Evolutionary conservation across 164 flowering plant species (phyloP).

Genomic region (Berberis thunbergii): DNA sequence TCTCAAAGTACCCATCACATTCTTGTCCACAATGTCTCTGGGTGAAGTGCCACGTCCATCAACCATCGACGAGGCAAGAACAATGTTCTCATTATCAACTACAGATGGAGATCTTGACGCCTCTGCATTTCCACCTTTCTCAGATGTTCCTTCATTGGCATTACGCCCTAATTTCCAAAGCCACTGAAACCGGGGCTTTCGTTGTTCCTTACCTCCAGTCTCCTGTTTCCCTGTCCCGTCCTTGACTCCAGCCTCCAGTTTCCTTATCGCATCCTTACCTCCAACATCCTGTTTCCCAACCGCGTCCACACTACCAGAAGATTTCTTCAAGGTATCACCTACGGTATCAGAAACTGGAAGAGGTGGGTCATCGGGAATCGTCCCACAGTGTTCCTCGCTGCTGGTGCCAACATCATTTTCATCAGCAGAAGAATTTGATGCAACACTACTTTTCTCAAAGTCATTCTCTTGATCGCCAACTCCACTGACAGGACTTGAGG

Average conservation of each 20-base stretch:
- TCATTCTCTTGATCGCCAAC: no score
- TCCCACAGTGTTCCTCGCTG: constrained; percentile 13
- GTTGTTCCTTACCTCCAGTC: constrained; percentile 30
- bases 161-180: constrained; percentile 73
- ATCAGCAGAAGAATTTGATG: no score
- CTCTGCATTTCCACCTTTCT: constrained; percentile 23
- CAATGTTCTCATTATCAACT: constrained; percentile 9
- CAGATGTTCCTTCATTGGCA: constrained; percentile 42
- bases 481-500: no score
- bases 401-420: no score
- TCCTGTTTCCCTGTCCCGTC: constrained; percentile 22
- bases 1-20: constrained; percentile 49
- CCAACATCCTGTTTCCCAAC: constrained; percentile 16
- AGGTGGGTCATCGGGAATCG: constrained; percentile 20
- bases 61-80: constrained; percentile 11
- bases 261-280: constrained; percentile 26
- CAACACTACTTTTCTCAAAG: no score
- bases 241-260: not conserved
- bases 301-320: constrained; percentile 17
- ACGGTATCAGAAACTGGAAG: constrained; percentile 33
- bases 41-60: constrained; percentile 1
- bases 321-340: constrained; percentile 13
- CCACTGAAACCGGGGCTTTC: constrained; percentile 70
- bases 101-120: constrained; percentile 10
- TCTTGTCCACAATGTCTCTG: constrained; percentile 49